Evolutionary conservation across 2,329 filamentous ascomycete genomes (phyloP).

Genomic region (Penicillium sp.): DNA sequence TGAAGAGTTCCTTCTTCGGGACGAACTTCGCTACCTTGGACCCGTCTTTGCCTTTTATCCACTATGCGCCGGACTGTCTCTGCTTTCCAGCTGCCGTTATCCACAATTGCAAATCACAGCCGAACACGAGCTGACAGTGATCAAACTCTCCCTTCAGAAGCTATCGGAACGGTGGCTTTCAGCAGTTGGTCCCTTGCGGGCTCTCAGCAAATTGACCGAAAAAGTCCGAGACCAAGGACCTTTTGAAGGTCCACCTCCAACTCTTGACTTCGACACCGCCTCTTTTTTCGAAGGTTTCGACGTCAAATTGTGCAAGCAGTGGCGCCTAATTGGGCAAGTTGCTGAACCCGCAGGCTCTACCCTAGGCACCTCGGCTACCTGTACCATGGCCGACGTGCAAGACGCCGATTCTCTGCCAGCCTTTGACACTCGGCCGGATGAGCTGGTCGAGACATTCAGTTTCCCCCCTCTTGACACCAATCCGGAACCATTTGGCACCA

Average conservation of each 20-base stretch:
- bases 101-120: conserved; percentile 27
- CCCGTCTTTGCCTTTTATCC: conserved; percentile 45
- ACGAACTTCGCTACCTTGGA: conserved; percentile 42
- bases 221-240: conserved; percentile 22
- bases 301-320: conserved; percentile 22
- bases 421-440: conserved; percentile 12
- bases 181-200: conserved; percentile 22
- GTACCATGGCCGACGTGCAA: conserved; percentile 21
- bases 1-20: conserved; percentile 42
- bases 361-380: conserved; percentile 8
- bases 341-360: conserved; percentile 2
- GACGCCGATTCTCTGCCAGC: conserved; percentile 7
- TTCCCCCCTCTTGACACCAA: conserved; percentile 16
- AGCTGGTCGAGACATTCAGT: conserved; percentile 9
- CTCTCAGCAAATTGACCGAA: conserved; percentile 25
- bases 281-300: conserved; percentile 27
- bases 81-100: conserved; percentile 41
- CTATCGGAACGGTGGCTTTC: conserved; percentile 28
- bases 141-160: conserved; percentile 29
- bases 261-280: conserved; percentile 16
- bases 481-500: conserved; percentile 19
- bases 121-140: conserved; percentile 23
- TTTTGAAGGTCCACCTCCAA: conserved; percentile 16
- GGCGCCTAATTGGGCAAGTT: conserved; percentile 20
- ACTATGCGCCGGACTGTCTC: conserved; percentile 39